Evolutionary conservation across 768 basidiomycete species (phyloP).

Genomic region (Boletellus emodensis): DNA sequence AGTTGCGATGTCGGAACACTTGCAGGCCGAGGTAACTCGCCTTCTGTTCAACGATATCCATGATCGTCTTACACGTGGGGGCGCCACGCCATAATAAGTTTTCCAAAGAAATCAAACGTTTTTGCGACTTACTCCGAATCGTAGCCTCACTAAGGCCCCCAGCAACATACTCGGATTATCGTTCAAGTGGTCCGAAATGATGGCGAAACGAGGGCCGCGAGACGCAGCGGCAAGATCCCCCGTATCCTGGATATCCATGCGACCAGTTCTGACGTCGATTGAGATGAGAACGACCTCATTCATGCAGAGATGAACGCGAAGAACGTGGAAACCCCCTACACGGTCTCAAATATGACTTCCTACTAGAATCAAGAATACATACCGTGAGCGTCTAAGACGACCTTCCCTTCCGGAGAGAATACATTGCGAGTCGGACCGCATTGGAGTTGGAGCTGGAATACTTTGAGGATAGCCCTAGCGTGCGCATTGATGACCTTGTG

Average conservation of each 20-base stretch:
- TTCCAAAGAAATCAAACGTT: background rate
- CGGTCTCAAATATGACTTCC: slow-evolving; percentile 1
- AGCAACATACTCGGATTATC: slow-evolving; percentile 60
- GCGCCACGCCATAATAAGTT: background rate
- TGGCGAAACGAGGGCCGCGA: slow-evolving; percentile 61
- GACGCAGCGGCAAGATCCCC: slow-evolving; percentile 76
- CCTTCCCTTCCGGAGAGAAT: slow-evolving; percentile 61
- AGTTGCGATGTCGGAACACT: slow-evolving; percentile 65
- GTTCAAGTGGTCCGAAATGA: slow-evolving; percentile 60
- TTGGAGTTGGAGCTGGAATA: slow-evolving; percentile 54
- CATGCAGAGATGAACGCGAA: slow-evolving; percentile 69
- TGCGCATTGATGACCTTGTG: slow-evolving; percentile 62
- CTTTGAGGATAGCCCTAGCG: slow-evolving; percentile 54
- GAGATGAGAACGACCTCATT: slow-evolving; percentile 74
- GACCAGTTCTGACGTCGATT: slow-evolving; percentile 77
- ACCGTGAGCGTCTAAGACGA: slow-evolving; percentile 57
- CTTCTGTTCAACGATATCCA: slow-evolving; percentile 79
- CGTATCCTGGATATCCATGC: slow-evolving; percentile 72
- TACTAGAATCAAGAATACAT: slow-evolving; percentile 5
- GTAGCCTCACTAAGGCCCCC: slow-evolving; percentile 53
- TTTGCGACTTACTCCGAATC: slow-evolving; percentile 52
- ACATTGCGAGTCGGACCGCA: slow-evolving; percentile 47
- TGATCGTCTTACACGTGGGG: slow-evolving; percentile 61
- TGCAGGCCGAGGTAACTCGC: slow-evolving; percentile 82
- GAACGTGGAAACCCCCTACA: slow-evolving; percentile 51